Conservation (phyloP, 2,329 filamentous ascomycete species). For the Furcasterigmium furcatum region DNA sequence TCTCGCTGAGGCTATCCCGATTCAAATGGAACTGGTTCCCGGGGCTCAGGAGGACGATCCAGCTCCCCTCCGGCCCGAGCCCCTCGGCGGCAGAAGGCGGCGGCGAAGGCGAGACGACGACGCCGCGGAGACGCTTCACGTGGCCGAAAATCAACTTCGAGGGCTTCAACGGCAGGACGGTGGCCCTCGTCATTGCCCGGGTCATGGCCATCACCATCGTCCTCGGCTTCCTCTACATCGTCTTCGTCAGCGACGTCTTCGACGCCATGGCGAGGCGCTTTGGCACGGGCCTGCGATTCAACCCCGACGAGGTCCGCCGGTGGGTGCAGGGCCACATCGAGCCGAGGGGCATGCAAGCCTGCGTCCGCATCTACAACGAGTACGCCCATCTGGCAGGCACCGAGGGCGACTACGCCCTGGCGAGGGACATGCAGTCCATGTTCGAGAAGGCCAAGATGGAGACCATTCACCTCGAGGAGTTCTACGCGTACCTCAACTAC, state of each 20-base stretch:
- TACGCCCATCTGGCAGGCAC: conserved; percentile 94
- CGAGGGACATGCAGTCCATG: conserved; percentile 76
- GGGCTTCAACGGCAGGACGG: background rate
- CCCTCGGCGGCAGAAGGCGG: conserved; percentile 14
- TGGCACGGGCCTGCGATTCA: conserved; percentile 66
- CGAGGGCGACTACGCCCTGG: conserved; percentile 83
- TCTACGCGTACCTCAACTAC: conserved; percentile 90
- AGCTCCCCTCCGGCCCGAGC: conserved; percentile 37
- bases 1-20: conserved; percentile 46
- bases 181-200: conserved; percentile 62
- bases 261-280: conserved; percentile 60
- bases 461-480: conserved; percentile 72
- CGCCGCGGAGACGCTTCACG: background rate
- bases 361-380: conserved; percentile 72
- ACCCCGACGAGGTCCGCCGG: conserved; percentile 75
- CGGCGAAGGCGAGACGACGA: conserved; percentile 17
- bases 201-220: conserved; percentile 74
- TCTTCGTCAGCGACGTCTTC: conserved; percentile 85
- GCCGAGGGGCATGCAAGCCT: conserved; percentile 64
- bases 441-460: conserved; percentile 74
- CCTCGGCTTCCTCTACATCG: conserved; percentile 72
- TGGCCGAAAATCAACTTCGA: conserved; percentile 9
- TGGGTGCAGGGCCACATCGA: conserved; percentile 75
- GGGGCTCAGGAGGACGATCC: conserved; percentile 42
- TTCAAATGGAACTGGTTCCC: conserved; percentile 56